phyloP scores from a whole-genome alignment of 306 rosid species.

The Medicago lupulina region DNA sequence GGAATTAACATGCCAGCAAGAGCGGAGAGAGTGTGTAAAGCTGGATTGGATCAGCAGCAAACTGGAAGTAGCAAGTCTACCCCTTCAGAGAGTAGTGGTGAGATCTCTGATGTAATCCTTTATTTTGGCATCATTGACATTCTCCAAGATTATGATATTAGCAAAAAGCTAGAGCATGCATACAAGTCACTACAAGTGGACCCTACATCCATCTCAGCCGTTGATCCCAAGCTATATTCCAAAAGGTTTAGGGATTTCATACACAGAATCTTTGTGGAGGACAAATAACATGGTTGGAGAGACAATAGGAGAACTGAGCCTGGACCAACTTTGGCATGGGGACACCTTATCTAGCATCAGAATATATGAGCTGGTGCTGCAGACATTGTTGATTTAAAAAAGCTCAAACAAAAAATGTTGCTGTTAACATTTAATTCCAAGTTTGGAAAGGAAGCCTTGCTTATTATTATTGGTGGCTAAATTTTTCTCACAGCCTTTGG shows the following conservation, averaged over 20 bases:
- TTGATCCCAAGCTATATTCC: constrained; percentile 66
- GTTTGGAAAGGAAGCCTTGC: constrained; percentile 6
- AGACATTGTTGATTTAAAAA: constrained; percentile 27
- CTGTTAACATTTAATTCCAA: too few relatives aligned
- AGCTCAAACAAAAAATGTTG: not conserved
- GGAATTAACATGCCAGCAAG: constrained; percentile 70
- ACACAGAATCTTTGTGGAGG: constrained; percentile 65
- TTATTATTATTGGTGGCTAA: constrained; percentile 46
- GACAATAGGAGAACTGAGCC: constrained; percentile 30
- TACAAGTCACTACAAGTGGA: constrained; percentile 72
- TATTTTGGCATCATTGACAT: constrained; percentile 74
- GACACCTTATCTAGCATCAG: not conserved
- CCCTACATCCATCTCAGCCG: constrained; percentile 64
- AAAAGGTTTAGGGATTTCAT: constrained; percentile 64
- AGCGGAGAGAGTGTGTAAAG: constrained; percentile 52
- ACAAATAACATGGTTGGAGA: constrained; percentile 46
- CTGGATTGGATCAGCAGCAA: constrained; percentile 53
- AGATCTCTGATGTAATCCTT: constrained; percentile 62
- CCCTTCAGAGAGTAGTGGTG: constrained; percentile 37
- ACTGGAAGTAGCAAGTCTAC: constrained; percentile 55
- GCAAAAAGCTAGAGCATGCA: constrained; percentile 71
- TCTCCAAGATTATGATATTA: constrained; percentile 68
- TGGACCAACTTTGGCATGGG: constrained; percentile 31
- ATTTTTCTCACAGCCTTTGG: constrained; percentile 54
- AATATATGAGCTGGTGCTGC: constrained; percentile 38